Evolutionary conservation across 2,329 filamentous ascomycete genomes (phyloP).

Genomic region (Nemania abortiva): DNA sequence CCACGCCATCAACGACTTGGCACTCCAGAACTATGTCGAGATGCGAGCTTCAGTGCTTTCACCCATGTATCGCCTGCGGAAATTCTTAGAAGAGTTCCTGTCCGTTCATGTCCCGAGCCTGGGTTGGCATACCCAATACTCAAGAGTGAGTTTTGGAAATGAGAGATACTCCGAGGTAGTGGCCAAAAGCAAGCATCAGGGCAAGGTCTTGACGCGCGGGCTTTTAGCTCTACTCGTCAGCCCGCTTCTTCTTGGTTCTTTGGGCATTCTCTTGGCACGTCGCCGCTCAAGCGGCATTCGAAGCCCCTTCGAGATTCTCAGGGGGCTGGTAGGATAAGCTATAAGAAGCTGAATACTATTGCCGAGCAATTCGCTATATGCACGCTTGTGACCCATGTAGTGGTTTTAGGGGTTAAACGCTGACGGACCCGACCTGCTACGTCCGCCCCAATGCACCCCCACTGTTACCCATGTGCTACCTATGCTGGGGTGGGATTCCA

Average conservation of each 20-base stretch:
- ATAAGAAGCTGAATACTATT: slow-evolving; percentile 8
- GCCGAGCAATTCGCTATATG: slow-evolving; percentile 17
- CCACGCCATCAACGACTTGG: slow-evolving; percentile 91
- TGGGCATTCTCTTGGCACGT: slow-evolving; percentile 40
- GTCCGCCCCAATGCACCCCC: slow-evolving; percentile 6
- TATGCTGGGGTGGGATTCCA: too few species aligned
- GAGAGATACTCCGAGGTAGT: slow-evolving; percentile 89
- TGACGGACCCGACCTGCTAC: slow-evolving; percentile 8
- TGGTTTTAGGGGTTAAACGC: slow-evolving; percentile 28
- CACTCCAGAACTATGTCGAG: slow-evolving; percentile 90
- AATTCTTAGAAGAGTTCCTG: slow-evolving; percentile 86
- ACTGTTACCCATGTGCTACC: neutral
- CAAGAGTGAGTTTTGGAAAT: slow-evolving; percentile 92
- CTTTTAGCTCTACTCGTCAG: slow-evolving; percentile 54
- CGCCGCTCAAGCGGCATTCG: slow-evolving; percentile 27
- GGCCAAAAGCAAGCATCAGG: slow-evolving; percentile 75
- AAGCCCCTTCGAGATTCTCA: slow-evolving; percentile 33
- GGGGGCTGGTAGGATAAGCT: slow-evolving; percentile 10
- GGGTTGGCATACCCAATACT: slow-evolving; percentile 94
- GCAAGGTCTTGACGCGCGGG: slow-evolving; percentile 65
- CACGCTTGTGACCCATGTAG: slow-evolving; percentile 19
- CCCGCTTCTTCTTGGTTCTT: slow-evolving; percentile 40
- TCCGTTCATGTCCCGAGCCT: slow-evolving; percentile 79
- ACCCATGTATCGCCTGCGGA: slow-evolving; percentile 81
- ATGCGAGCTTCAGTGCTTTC: slow-evolving; percentile 90